These are phyloP conservation scores for Phaffomyces opuntiae DNA, from an alignment of 805 yeast genomes.

Conservation along the genomic window DNA sequence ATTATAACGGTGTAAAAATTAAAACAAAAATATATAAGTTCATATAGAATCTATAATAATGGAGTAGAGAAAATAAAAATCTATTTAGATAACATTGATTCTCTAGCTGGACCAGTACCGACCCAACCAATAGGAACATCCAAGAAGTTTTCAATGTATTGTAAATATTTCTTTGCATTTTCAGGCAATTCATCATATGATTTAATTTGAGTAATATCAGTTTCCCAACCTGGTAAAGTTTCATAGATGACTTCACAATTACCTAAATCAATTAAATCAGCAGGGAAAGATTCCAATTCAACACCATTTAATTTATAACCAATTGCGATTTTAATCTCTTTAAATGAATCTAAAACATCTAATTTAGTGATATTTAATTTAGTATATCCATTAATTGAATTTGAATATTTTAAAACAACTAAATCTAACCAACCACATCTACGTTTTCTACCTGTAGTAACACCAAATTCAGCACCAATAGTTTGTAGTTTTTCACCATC, in stretches of 20 bases:
- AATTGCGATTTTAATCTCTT: conserved; percentile 83
- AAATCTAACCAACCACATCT: conserved; percentile 99
- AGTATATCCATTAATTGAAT: conserved; percentile 91
- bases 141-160: conserved; percentile 78
- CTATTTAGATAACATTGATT: conserved; percentile 61
- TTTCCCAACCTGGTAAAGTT: conserved; percentile 92
- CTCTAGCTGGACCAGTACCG: conserved; percentile 98
- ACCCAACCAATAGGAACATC: conserved; percentile 91
- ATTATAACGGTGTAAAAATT: not conserved
- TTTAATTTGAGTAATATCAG: conserved; percentile 67
- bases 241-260: conserved; percentile 89
- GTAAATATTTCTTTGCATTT: conserved; percentile 79
- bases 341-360: conserved; percentile 87
- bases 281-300: conserved; percentile 78
- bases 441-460: conserved; percentile 97
- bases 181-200: conserved; percentile 76
- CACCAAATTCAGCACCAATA: conserved; percentile 95
- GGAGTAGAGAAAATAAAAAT: not conserved
- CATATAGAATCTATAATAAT: not conserved
- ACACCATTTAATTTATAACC: conserved; percentile 78
- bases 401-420: conserved; percentile 88
- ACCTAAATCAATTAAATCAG: conserved; percentile 74
- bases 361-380: conserved; percentile 89
- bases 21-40: not conserved
- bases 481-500: conserved; percentile 82